Conservation (phyloP, 1,139 yeast genomes). For the Meyerozyma carpophila region DNA sequence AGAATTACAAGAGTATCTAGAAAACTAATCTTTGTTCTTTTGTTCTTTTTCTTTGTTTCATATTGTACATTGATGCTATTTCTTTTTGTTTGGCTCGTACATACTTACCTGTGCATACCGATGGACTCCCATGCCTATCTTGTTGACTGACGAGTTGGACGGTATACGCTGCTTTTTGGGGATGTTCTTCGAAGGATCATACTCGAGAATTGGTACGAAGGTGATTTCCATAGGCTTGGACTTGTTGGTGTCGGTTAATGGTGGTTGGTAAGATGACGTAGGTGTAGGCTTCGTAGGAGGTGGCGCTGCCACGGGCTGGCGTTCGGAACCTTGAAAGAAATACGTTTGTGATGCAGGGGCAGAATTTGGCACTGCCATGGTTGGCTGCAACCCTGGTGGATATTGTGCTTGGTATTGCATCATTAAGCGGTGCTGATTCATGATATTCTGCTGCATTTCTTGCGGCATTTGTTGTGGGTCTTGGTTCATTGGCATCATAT, state of each 20-base stretch:
- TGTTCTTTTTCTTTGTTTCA: too few species aligned
- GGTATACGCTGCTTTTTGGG: conserved; percentile 2
- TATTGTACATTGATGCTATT: not conserved
- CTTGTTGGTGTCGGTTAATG: conserved; percentile 14
- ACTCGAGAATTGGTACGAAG: conserved; percentile 39
- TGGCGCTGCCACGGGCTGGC: not conserved
- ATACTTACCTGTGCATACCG: conserved; percentile 29
- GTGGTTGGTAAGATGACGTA: not conserved
- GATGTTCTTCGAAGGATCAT: conserved; percentile 36
- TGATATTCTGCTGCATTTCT: not conserved
- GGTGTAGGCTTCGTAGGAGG: not conserved
- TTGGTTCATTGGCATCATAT: not conserved
- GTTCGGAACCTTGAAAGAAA: not conserved
- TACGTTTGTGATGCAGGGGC: conserved; percentile 2
- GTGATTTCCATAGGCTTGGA: conserved; percentile 26
- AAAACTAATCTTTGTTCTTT: too few species aligned
- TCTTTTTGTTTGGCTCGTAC: conserved; percentile 29
- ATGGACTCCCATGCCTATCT: conserved; percentile 19
- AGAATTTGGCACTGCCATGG: not conserved
- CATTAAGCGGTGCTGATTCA: conserved; percentile 1
- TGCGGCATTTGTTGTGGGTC: not conserved
- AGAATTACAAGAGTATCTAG: too few species aligned
- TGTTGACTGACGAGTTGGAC: conserved; percentile 6
- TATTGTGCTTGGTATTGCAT: conserved; percentile 1
- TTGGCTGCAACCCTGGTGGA: not conserved